Conservation (phyloP, 805 yeast species). For the Priceomyces melissophilus region DNA sequence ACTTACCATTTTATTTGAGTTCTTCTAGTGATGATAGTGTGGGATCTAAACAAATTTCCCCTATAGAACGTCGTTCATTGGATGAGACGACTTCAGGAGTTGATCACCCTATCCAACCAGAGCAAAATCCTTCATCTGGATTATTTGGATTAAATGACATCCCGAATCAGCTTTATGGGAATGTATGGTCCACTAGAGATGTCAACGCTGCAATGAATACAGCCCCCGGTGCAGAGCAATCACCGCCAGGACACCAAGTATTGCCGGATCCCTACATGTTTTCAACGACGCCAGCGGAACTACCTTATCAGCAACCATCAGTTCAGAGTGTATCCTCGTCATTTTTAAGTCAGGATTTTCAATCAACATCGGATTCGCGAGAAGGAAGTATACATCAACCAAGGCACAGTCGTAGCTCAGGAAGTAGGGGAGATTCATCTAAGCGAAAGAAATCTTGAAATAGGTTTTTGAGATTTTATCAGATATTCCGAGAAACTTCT, state of each 20-base stretch:
- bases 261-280: slow-evolving; percentile 1
- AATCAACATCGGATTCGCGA: too few relatives aligned
- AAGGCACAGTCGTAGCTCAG: too few relatives aligned
- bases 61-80: slow-evolving; percentile 2
- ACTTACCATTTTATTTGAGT: slow-evolving; percentile 34
- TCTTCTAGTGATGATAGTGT: slow-evolving; percentile 24
- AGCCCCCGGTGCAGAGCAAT: too few relatives aligned
- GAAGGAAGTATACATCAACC: too few relatives aligned
- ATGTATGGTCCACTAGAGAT: neutral
- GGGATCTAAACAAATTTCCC: neutral
- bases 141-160: neutral
- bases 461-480: too few relatives aligned
- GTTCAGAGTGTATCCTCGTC: too few relatives aligned
- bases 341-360: too few relatives aligned
- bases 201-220: neutral
- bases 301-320: too few relatives aligned
- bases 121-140: neutral
- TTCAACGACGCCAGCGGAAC: neutral
- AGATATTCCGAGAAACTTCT: too few relatives aligned
- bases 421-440: too few relatives aligned
- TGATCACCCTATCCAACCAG: slow-evolving; percentile 1
- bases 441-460: too few relatives aligned
- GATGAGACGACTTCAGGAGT: neutral
- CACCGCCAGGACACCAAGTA: neutral
- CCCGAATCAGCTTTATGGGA: slow-evolving; percentile 1